Evolutionary conservation across 768 basidiomycete genomes (phyloP), one percentile per base, ranked within the genome.

Genomic region (Serendipita sp.): DNA sequence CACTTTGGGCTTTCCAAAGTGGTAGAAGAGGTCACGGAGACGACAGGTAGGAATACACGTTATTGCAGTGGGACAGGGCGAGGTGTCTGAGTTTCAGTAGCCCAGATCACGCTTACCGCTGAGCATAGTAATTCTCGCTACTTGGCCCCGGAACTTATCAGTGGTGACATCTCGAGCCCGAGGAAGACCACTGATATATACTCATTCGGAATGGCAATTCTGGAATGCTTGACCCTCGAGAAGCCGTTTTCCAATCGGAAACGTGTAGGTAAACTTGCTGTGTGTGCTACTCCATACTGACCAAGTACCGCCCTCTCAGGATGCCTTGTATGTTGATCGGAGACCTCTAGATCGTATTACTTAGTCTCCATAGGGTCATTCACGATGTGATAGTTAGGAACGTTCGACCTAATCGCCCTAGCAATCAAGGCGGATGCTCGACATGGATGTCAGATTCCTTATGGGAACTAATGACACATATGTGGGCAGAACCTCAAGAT

Each of bases 1-100:
- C 83, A 85, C 67, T 85, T 85, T 69, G 83, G 83, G 46, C 79
- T 84, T 73, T 80, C 83, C 16, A 83, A 81, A 68, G 74, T 83
- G 33, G 77, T 85, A 43, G 79, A 80, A 65, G 81, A 83, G 46
- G 76, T 84, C 33, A 79, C 81, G 0, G 81, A 81, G 64, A 78
- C 71, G 64, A 69, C 74, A 31, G 37, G 37, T 40, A 40, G 13
- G 37, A 40, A 40, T 6, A 40, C 37, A 6, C 37, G 37, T 13
- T 40, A 40, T 40, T 13, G 23, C 23, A 23, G 23, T 23, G 23
- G 23, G 23, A 5, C 37, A 40, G 37, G 37, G 13, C 13, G 13
- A 40, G 13, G 37, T 40, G 37, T 40, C 37, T 40, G 37, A 40
- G 13, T 40, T 13, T 6, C 13, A 40, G 13, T 6, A 40, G 75